Conservation (phyloP, 176 grass and related monocot genomes). For the Oryza meridionalis region DNA sequence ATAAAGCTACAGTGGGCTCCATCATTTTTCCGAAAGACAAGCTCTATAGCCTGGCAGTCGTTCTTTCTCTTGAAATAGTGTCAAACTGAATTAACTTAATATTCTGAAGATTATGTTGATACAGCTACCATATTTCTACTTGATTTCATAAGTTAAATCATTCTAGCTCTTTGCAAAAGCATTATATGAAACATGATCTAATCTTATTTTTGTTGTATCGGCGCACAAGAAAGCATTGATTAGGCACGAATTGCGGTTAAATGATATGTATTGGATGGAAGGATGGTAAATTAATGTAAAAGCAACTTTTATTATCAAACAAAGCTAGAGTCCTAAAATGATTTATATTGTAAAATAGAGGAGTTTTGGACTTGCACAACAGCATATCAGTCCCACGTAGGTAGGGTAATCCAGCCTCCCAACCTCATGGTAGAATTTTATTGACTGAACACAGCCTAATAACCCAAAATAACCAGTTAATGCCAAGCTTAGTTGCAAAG, state of each 20-base stretch:
- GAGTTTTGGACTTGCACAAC: neutral
- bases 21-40: neutral
- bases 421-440: neutral
- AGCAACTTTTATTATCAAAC: neutral
- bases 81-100: conserved; percentile 6
- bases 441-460: neutral
- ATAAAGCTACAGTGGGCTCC: too few relatives aligned
- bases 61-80: neutral
- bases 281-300: neutral
- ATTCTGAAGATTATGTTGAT: neutral
- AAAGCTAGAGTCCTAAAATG: neutral
- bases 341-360: conserved; percentile 2
- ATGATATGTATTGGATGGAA: conserved; percentile 6
- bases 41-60: neutral
- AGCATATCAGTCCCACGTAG: neutral
- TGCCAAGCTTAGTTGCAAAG: too few relatives aligned
- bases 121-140: neutral
- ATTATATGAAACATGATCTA: neutral
- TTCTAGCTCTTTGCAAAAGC: neutral
- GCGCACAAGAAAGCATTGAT: neutral
- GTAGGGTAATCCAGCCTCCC: neutral
- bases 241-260: neutral
- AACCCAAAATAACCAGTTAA: neutral
- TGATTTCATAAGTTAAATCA: neutral
- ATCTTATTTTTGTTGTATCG: neutral